Evolutionary conservation across 2,329 filamentous ascomycete genomes (phyloP), one percentile per base, ranked within the genome.

Genomic region (Mycosphaerella sp.): DNA sequence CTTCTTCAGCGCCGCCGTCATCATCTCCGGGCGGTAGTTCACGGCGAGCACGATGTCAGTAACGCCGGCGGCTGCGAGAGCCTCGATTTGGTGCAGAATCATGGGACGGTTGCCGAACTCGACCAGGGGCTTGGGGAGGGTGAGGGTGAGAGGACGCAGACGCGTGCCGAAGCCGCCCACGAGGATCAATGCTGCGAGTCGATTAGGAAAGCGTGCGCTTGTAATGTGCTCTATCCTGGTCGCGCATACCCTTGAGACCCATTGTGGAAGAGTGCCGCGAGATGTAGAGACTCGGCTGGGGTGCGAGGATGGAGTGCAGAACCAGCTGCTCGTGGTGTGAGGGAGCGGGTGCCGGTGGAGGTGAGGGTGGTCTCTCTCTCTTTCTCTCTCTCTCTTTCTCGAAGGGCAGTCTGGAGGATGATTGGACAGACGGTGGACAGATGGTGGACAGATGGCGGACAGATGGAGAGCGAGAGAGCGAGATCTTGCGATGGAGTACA

Each of bases 101-200:
- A 98, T 98, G 72, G 91, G 93, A 77, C 93, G 92, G 82, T 98
- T 98, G 70, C 84, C 90, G 70, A 98, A 98, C 77, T 98, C 92
- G 69, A 98, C 93, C 64, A 98, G 82, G 62, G 93, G 92, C 76
- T 97, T 98, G 59, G 92, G 92, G 64, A 96, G 87, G 48, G 93
- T 96, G 70, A 98, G 84, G 66, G 92, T 98, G 71, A 97, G 83
- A 79, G 92, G 92, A 72, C 92, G 88, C 69, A 98, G 86, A 76
- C 92, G 91, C 74, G 92, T 98, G 78, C 92, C 92, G 76, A 96
- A 98, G 74, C 92, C 93, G 78, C 93, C 93, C 76, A 97, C 93
- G 72, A 97, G 91, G 86, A 95, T 96, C 72, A 96, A 86, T 78
- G 91, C 90, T 96, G 70, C 34, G 42, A 31, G 8, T n/a, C 49